A percentile compares a stretch with the other conserved stretches of the same genome.
phyloP scores from a whole-genome alignment of 192 early-diverging fungal species.

The Podochytrium sp. region DNA sequence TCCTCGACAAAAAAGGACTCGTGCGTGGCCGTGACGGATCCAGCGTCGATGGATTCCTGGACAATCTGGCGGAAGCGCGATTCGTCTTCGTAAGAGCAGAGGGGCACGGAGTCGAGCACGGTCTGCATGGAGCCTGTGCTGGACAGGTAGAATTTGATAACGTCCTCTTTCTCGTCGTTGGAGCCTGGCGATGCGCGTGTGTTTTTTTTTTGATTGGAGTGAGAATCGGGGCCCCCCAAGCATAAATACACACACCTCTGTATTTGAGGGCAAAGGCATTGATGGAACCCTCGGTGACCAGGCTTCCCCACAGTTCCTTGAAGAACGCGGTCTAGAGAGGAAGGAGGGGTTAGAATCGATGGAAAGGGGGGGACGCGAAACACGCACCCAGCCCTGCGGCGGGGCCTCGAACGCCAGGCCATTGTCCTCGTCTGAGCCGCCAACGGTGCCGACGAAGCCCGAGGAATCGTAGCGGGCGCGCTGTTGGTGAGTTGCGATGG shows the following conservation, averaged over 20 bases:
- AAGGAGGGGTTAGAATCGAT: slow-evolving; percentile 14
- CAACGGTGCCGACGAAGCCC: slow-evolving; percentile 59
- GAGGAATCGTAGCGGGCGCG: slow-evolving; percentile 74
- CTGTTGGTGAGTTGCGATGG: background rate
- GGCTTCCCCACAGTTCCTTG: slow-evolving; percentile 73
- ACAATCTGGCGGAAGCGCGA: slow-evolving; percentile 64
- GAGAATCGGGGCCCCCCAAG: too few species aligned
- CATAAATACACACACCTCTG: too few species aligned
- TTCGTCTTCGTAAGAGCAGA: slow-evolving; percentile 66
- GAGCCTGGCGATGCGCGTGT: slow-evolving; percentile 54
- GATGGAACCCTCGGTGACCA: slow-evolving; percentile 74
- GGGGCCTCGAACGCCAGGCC: slow-evolving; percentile 23
- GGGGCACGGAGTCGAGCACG: slow-evolving; percentile 66
- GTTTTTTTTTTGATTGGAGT: background rate
- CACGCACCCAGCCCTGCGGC: slow-evolving; percentile 9
- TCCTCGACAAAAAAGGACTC: slow-evolving; percentile 32
- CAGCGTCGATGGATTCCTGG: slow-evolving; percentile 59
- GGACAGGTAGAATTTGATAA: slow-evolving; percentile 64
- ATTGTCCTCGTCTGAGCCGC: slow-evolving; percentile 44
- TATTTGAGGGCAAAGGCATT: slow-evolving; percentile 70
- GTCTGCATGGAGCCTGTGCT: slow-evolving; percentile 70
- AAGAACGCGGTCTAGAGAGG: slow-evolving; percentile 83
- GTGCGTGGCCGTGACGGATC: slow-evolving; percentile 50
- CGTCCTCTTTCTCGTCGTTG: slow-evolving; percentile 70
- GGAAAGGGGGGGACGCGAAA: background rate